phyloP scores from a whole-genome alignment of 2,329 filamentous ascomycete species.

The Stromatinia cepivora region DNA sequence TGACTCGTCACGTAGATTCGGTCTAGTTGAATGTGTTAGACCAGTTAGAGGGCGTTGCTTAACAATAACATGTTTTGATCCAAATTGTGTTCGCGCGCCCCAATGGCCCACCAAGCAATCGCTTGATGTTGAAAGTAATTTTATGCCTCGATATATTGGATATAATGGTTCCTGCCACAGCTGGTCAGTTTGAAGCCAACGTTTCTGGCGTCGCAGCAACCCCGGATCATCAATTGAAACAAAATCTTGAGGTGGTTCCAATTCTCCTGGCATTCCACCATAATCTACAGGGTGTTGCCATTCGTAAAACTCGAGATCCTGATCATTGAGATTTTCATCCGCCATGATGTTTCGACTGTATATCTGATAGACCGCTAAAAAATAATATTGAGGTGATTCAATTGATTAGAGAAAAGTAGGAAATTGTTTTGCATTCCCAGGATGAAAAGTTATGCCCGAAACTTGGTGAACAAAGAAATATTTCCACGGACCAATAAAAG shows the following conservation, averaged over 20 bases:
- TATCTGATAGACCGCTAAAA: too few relatives aligned
- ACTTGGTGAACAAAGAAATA: not conserved
- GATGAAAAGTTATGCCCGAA: not conserved
- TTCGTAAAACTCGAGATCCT: constrained; percentile 5
- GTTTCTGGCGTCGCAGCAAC: not conserved
- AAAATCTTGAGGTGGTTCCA: not conserved
- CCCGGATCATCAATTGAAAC: not conserved
- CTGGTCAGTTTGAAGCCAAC: not conserved
- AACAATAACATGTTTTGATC: not conserved
- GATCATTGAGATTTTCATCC: not conserved
- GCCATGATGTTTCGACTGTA: not conserved
- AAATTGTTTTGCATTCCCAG: not conserved
- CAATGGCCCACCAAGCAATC: not conserved
- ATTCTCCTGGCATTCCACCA: not conserved
- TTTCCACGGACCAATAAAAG: not conserved
- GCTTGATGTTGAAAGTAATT: not conserved
- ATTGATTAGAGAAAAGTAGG: not conserved
- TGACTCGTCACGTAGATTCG: not conserved
- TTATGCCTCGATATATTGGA: not conserved
- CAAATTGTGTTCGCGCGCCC: not conserved
- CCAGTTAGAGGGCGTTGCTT: not conserved
- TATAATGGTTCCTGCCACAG: not conserved
- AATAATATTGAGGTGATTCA: not conserved
- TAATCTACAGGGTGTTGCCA: not conserved
- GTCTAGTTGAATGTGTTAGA: not conserved